Conservation (phyloP, 164 flowering plant genomes). For the Umbilicus rupestris region DNA sequence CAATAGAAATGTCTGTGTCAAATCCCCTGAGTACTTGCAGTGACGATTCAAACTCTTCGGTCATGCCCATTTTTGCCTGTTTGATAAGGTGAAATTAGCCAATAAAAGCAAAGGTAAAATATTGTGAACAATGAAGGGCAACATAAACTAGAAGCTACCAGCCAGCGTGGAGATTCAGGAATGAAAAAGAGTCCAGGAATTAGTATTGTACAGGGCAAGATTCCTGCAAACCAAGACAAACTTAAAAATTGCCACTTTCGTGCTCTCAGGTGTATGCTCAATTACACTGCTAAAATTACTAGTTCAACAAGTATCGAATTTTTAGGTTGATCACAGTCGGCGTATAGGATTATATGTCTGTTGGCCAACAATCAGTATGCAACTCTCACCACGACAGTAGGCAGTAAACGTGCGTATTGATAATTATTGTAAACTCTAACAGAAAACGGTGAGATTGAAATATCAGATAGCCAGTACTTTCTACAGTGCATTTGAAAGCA, state of each 20-base stretch:
- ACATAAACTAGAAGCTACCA: slow-evolving; percentile 39
- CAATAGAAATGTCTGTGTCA: slow-evolving; percentile 73
- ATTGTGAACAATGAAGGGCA: neutral
- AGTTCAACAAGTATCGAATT: neutral
- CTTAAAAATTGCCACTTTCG: neutral
- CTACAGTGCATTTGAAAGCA: neutral
- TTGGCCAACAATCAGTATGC: neutral
- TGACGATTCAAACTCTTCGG: slow-evolving; percentile 90
- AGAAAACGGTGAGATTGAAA: neutral
- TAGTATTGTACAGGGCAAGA: slow-evolving; percentile 70
- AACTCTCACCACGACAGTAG: neutral
- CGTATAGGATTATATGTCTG: too few relatives aligned
- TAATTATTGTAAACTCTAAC: neutral
- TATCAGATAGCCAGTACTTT: neutral
- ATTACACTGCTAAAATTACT: neutral
- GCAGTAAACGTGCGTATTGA: neutral
- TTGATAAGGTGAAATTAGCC: slow-evolving; percentile 3
- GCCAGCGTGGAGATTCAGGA: slow-evolving; percentile 98
- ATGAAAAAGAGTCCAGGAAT: slow-evolving; percentile 91
- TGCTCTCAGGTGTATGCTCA: neutral
- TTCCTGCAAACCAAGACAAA: slow-evolving; percentile 39
- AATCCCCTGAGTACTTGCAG: slow-evolving; percentile 96
- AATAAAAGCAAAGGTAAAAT: slow-evolving; percentile 7
- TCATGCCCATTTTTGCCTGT: slow-evolving; percentile 98
- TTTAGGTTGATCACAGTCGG: neutral